Conservation (phyloP, 495 filamentous ascomycete species). For the Parachaetomium inaequale region DNA sequence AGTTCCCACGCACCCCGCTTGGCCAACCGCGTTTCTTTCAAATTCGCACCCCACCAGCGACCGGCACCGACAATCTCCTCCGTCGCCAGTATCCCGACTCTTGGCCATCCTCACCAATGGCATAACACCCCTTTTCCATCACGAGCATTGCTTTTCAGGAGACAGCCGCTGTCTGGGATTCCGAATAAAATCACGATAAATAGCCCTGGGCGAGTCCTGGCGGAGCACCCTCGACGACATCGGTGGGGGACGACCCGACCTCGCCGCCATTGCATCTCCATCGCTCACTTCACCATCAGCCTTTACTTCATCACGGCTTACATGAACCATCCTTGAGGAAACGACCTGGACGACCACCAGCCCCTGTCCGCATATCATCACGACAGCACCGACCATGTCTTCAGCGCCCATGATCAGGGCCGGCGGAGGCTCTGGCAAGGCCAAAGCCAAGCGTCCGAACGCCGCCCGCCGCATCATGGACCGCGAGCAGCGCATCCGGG, state of each 20-base stretch:
- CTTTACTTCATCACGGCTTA: not conserved
- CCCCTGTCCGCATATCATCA: not conserved
- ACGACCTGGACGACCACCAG: not conserved
- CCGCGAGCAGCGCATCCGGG: conserved; percentile 28
- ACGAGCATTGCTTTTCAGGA: not conserved
- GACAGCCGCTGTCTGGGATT: not conserved
- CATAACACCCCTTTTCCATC: conserved; percentile 27
- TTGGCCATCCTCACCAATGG: conserved; percentile 30
- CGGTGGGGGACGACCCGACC: conserved; percentile 28
- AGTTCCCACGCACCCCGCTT: conserved; percentile 28
- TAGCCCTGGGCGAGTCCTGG: not conserved
- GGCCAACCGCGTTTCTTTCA: conserved; percentile 24
- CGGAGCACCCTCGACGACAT: conserved; percentile 7
- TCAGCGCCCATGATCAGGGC: conserved; percentile 14
- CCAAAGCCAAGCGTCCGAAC: conserved; percentile 28
- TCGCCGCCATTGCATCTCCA: not conserved
- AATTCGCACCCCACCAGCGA: conserved; percentile 18
- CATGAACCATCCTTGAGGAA: not conserved
- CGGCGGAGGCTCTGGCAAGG: conserved; percentile 11
- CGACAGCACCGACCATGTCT: conserved; percentile 11
- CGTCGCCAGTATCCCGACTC: conserved; percentile 31
- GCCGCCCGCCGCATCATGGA: conserved; percentile 33
- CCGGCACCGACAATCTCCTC: conserved; percentile 17
- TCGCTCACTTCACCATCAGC: not conserved
- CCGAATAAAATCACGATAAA: not conserved